Percentiles rank a stretch among this genome's conserved stretches.
Conservation (phyloP, 2,329 filamentous ascomycete genomes). For the Rugonectria rugulosa region DNA sequence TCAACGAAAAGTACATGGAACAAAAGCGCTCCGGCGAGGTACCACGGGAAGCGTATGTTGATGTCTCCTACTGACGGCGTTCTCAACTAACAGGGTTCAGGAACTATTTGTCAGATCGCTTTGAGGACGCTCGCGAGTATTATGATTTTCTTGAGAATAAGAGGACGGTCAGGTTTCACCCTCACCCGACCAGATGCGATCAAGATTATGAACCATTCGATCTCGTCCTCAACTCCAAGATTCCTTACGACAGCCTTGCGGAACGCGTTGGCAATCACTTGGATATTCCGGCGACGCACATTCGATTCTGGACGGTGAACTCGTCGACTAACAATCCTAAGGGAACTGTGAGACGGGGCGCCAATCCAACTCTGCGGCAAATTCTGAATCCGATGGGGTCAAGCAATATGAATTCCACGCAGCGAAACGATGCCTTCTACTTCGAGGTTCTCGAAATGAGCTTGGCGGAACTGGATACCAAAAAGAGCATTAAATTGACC, state of each 20-base stretch:
- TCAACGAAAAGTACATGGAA: conserved; percentile 57
- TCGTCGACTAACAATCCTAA: conserved; percentile 79
- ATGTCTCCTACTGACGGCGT: neutral
- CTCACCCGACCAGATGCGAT: conserved; percentile 66
- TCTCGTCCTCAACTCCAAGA: conserved; percentile 83
- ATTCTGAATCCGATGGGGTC: conserved; percentile 79
- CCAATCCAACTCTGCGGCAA: conserved; percentile 74
- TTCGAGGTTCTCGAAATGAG: conserved; percentile 97
- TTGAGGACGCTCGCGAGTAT: conserved; percentile 80
- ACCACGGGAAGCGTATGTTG: conserved; percentile 44
- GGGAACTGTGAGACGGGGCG: conserved; percentile 74
- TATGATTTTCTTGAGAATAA: conserved; percentile 94
- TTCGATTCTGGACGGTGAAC: conserved; percentile 91
- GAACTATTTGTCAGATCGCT: conserved; percentile 54
- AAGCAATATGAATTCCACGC: conserved; percentile 72
- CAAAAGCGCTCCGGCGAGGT: conserved; percentile 39
- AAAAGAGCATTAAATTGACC: conserved; percentile 83
- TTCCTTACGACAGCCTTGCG: conserved; percentile 86
- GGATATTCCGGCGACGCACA: conserved; percentile 80
- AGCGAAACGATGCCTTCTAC: conserved; percentile 80
- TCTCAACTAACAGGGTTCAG: conserved; percentile 26
- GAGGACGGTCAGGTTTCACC: conserved; percentile 79
- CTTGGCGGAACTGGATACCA: conserved; percentile 89
- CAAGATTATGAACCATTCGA: conserved; percentile 72
- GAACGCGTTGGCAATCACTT: conserved; percentile 83